Conservation (phyloP, 208 protist genomes). For the Entamoeba nuttalli region DNA sequence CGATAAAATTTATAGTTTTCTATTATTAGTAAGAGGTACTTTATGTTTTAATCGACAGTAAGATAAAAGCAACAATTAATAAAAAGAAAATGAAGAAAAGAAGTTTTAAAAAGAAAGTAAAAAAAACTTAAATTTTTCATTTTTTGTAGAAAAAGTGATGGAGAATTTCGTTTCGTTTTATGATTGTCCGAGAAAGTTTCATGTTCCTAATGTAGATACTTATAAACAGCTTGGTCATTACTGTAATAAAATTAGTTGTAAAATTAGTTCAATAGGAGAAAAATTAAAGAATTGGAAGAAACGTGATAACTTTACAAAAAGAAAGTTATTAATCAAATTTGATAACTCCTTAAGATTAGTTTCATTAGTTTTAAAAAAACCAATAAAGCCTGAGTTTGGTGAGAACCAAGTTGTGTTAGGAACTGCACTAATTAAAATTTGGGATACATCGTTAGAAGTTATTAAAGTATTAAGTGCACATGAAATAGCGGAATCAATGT, state of each 20-base stretch:
- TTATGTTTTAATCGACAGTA: too few species aligned
- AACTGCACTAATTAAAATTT: background rate
- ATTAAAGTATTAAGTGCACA: background rate
- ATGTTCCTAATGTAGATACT: background rate
- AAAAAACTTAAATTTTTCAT: too few species aligned
- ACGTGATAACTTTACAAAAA: background rate
- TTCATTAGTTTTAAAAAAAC: background rate
- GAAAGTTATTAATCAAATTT: background rate
- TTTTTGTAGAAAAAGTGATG: background rate
- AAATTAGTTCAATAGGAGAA: background rate
- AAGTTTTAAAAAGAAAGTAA: too few species aligned
- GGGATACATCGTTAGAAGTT: background rate
- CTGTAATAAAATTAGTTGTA: background rate
- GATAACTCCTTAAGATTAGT: background rate
- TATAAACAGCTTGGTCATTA: background rate
- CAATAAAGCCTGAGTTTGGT: background rate
- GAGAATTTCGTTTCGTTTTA: background rate
- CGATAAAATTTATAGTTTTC: too few species aligned
- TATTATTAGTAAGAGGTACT: too few species aligned
- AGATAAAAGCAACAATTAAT: too few species aligned
- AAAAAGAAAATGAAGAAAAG: too few species aligned
- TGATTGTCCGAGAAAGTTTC: background rate
- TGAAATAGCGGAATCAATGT: background rate
- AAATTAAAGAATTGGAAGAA: background rate
- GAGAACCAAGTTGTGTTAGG: background rate